Evolutionary conservation across 1,284 basidiomycete species (phyloP), one percentile per base, ranked within the genome.

Genomic region (Ceratobasidium sp.): DNA sequence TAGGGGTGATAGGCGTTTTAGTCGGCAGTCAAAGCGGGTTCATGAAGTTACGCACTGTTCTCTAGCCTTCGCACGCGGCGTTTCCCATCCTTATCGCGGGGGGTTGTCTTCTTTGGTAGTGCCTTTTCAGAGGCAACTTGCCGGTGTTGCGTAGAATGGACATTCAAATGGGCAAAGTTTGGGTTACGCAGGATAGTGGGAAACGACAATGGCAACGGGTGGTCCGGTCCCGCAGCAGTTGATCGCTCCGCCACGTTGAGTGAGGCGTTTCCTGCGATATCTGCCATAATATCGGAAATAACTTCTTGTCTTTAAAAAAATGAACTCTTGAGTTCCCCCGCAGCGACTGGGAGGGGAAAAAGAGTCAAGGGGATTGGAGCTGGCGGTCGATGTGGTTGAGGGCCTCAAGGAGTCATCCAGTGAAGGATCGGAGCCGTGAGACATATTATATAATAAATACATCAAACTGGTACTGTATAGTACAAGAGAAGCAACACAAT

Each of bases 41-140:
- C 17, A 56, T 33, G 9, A 63, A 17, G 24, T 19, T 7, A 82
- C 86, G 66, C 53, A 93, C 92, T 89, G 76, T 94, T 94, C 78
- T 93, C 92, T 79, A 89, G 91, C 44, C 93, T 86, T 77, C 91
- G 83, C 6, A 89, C 81, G 89, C 90, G 92, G 29, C 91, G 89
- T 82, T 91, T 94, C 50, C 93, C 93, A 77, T 92, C 90, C 75
- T 89, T 90, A 59, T 90, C 66, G 31, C 48, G 54, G 29, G 47
- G 47, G 57, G 36, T 73, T 59, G 62, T 83, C 66, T 78, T 83
- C 80, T 85, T 88, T 81, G 83, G 83, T 7, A 79, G 77, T 5
- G 79, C 76, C 7, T 65, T 62, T 14, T 79, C 77, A 51, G 78
- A 47, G 44, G 76, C 36, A 57, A 50, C 31, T 71, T 67, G 53